A percentile compares a stretch with the other conserved stretches of the same genome.
Evolutionary conservation across 2,329 filamentous ascomycete genomes (phyloP).

Genomic region (Phyllosticta citriasiana): DNA sequence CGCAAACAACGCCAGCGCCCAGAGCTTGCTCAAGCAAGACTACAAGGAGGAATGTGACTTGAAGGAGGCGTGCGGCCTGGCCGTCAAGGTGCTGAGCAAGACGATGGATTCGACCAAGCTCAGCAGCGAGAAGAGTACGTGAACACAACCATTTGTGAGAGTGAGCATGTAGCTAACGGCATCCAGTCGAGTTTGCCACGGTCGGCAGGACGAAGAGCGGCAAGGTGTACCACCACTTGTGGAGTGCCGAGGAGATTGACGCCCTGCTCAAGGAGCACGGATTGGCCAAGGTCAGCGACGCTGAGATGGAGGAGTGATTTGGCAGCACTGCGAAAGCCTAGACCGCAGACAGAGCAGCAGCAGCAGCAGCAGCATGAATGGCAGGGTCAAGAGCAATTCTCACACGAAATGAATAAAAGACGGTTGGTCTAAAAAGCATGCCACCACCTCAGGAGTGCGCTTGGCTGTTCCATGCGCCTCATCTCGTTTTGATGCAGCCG

Average conservation of each 20-base stretch:
- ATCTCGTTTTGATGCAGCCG: background rate
- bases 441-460: background rate
- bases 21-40: conserved; percentile 96
- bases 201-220: conserved; percentile 91
- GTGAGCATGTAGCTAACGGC: background rate
- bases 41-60: conserved; percentile 98
- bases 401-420: background rate
- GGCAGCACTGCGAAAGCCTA: conserved; percentile 13
- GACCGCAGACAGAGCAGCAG: conserved; percentile 10
- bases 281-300: conserved; percentile 56
- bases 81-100: conserved; percentile 98
- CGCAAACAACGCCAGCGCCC: conserved; percentile 95
- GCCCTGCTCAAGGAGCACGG: conserved; percentile 90
- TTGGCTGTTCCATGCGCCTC: background rate
- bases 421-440: background rate
- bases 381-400: background rate
- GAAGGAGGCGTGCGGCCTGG: conserved; percentile 93
- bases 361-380: background rate
- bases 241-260: conserved; percentile 94
- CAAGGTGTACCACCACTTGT: conserved; percentile 96
- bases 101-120: conserved; percentile 99
- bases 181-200: conserved; percentile 88
- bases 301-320: conserved; percentile 17
- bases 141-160: background rate
- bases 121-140: conserved; percentile 96